Percentiles rank a stretch among this genome's conserved stretches.
phyloP scores from a whole-genome alignment of 768 basidiomycete species.

The Royoungia palumana region DNA sequence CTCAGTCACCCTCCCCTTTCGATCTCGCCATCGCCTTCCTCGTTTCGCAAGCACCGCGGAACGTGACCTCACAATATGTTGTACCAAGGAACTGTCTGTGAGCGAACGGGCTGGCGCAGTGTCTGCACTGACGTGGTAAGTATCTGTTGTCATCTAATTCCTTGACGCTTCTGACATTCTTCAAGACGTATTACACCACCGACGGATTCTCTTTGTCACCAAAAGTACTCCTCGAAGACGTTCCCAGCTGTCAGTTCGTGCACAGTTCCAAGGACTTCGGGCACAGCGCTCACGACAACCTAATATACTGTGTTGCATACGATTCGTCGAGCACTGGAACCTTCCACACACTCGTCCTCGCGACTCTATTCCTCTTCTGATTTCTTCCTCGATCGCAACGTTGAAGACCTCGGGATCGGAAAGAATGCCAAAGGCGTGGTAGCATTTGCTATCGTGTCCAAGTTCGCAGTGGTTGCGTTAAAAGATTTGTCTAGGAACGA shows the following conservation, averaged over 20 bases:
- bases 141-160: not conserved
- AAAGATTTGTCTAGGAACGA: constrained; percentile 58
- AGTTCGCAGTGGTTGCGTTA: constrained; percentile 89
- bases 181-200: constrained; percentile 84
- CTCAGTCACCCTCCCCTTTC: too few relatives aligned
- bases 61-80: too few relatives aligned
- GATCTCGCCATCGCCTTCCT: too few relatives aligned
- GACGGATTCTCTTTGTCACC: constrained; percentile 70
- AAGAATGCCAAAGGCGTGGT: constrained; percentile 86
- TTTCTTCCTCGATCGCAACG: constrained; percentile 65
- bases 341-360: constrained; percentile 49
- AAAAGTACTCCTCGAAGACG: constrained; percentile 61
- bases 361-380: constrained; percentile 82
- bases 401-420: constrained; percentile 84
- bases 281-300: constrained; percentile 65
- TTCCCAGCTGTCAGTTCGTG: constrained; percentile 82
- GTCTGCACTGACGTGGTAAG: constrained; percentile 71
- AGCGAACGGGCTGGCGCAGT: constrained; percentile 47
- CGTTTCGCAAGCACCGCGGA: too few relatives aligned
- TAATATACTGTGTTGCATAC: constrained; percentile 89
- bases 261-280: constrained; percentile 83
- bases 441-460: constrained; percentile 89
- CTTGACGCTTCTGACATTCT: constrained; percentile 6
- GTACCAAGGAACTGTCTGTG: constrained; percentile 73
- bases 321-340: constrained; percentile 51